These are phyloP conservation scores for Phaeotremella fagi DNA, from an alignment of 768 basidiomycete species.

Conservation along the genomic window DNA sequence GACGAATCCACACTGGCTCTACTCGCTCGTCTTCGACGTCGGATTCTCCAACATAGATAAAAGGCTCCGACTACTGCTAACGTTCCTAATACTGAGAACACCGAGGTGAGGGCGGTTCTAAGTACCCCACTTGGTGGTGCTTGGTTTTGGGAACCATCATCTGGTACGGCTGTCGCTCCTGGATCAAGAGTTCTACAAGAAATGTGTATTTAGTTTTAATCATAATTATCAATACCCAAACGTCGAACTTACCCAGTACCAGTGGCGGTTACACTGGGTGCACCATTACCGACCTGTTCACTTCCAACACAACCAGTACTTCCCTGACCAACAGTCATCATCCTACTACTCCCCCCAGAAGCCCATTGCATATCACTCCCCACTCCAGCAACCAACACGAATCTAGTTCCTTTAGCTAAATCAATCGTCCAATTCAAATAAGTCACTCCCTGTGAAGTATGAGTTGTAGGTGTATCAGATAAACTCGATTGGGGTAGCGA, in stretches of 20 bases:
- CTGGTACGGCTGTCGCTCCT: background rate
- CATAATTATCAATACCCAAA: background rate
- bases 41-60: slow-evolving; percentile 21
- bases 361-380: slow-evolving; percentile 42
- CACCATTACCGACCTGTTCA: slow-evolving; percentile 7
- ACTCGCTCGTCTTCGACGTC: slow-evolving; percentile 2
- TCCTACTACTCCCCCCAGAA: slow-evolving; percentile 28
- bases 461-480: slow-evolving; percentile 34
- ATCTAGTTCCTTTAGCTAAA: slow-evolving; percentile 38
- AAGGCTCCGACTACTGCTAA: slow-evolving; percentile 24
- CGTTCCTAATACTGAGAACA: slow-evolving; percentile 34
- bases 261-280: slow-evolving; percentile 31
- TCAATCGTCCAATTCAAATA: slow-evolving; percentile 39
- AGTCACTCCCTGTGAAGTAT: slow-evolving; percentile 27
- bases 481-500: slow-evolving; percentile 23
- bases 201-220: background rate
- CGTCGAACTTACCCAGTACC: slow-evolving; percentile 4
- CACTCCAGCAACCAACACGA: slow-evolving; percentile 41
- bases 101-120: slow-evolving; percentile 23
- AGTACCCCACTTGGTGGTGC: background rate
- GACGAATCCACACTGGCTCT: background rate
- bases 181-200: background rate
- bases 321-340: slow-evolving; percentile 44
- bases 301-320: slow-evolving; percentile 16
- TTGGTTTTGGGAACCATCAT: background rate